Conservation (phyloP, 1,284 basidiomycete species). For the Cutaneotrichosporon sp. region DNA sequence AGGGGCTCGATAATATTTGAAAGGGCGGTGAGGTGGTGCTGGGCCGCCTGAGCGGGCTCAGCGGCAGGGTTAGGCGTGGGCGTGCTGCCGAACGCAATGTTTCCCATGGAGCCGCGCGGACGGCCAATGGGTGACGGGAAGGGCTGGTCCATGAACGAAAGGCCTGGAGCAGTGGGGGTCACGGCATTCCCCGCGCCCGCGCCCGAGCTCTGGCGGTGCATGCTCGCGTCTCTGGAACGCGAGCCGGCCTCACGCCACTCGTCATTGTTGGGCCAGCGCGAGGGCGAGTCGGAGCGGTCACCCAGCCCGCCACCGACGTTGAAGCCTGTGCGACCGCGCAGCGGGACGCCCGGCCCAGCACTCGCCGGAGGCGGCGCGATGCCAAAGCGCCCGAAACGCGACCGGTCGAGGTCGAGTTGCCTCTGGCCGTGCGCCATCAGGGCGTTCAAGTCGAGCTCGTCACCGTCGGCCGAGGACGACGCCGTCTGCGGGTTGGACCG, state of each 20-base stretch:
- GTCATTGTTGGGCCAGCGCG: conserved; percentile 13
- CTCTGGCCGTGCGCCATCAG: conserved; percentile 32
- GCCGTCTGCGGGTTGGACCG: conserved; percentile 10
- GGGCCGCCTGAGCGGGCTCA: conserved; percentile 26
- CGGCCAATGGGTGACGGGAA: conserved; percentile 23
- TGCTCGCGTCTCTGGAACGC: conserved; percentile 20
- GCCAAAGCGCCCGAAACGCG: conserved; percentile 19
- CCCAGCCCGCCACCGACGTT: background rate
- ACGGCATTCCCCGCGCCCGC: conserved; percentile 11
- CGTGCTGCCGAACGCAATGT: background rate
- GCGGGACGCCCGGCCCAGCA: conserved; percentile 5
- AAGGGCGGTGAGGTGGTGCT: conserved; percentile 34
- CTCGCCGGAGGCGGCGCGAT: conserved; percentile 7
- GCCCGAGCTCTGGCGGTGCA: conserved; percentile 24
- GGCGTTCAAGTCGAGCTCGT: conserved; percentile 29
- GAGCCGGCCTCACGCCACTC: conserved; percentile 16
- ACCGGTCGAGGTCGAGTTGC: conserved; percentile 25
- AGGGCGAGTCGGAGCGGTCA: conserved; percentile 15
- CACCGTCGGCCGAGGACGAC: conserved; percentile 10
- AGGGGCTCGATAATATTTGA: conserved; percentile 31
- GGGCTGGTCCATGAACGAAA: conserved; percentile 18
- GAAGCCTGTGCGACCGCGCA: conserved; percentile 11
- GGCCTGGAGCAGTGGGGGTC: background rate
- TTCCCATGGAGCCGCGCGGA: conserved; percentile 8
- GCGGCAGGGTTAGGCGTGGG: conserved; percentile 9